Percentiles rank a stretch among this genome's conserved stretches.
Conservation (phyloP, 805 yeast genomes). For the Lipomyces oligophaga region DNA sequence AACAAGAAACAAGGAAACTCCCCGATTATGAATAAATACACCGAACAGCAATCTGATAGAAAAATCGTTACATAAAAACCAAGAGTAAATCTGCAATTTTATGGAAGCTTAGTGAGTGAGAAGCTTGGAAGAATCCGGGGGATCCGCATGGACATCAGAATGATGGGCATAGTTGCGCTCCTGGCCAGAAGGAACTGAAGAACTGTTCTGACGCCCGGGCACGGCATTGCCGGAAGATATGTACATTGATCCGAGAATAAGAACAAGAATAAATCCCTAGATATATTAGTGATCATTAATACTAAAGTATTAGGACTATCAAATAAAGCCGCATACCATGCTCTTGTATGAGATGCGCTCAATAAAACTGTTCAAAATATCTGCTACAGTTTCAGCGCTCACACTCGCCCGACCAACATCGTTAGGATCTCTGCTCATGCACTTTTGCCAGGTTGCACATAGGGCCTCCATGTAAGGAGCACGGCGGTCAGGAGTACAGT, state of each 20-base stretch:
- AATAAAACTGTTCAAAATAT: constrained; percentile 71
- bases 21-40: too few species aligned
- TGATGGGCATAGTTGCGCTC: too few species aligned
- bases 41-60: too few species aligned
- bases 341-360: constrained; percentile 69
- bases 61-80: too few species aligned
- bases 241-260: constrained; percentile 51
- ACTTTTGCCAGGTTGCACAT: constrained; percentile 72
- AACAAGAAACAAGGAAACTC: too few species aligned
- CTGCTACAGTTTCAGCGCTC: constrained; percentile 80
- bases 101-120: too few species aligned
- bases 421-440: constrained; percentile 77
- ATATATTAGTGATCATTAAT: neutral
- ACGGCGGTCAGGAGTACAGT: constrained; percentile 59
- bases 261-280: constrained; percentile 40
- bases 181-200: too few species aligned
- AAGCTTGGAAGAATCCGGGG: too few species aligned
- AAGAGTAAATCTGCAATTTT: too few species aligned
- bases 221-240: constrained; percentile 37
- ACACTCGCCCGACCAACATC: constrained; percentile 62
- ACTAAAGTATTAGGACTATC: neutral
- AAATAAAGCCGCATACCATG: constrained; percentile 34
- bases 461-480: constrained; percentile 71
- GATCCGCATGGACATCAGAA: too few species aligned
- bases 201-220: constrained; percentile 8